Percentiles rank a stretch among this genome's conserved stretches.
Evolutionary conservation across 2,329 filamentous ascomycete genomes (phyloP).

Genomic region (Davidsoniella eucalypti): DNA sequence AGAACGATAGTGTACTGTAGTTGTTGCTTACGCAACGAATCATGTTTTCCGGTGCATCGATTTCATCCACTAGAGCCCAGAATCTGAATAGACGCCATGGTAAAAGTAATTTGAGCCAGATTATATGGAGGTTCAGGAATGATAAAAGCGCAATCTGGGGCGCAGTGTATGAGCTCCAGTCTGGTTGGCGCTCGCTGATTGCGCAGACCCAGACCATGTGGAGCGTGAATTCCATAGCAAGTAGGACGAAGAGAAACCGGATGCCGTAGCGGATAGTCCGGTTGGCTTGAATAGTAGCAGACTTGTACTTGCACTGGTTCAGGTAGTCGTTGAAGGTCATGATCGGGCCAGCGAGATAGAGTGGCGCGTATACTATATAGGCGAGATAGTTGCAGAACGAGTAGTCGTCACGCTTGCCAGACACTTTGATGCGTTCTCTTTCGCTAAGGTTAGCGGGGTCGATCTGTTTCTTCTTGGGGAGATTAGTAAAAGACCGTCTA

Average conservation of each 20-base stretch:
- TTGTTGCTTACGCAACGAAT: constrained; percentile 91
- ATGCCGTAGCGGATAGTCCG: constrained; percentile 70
- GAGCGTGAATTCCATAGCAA: constrained; percentile 80
- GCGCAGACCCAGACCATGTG: constrained; percentile 91
- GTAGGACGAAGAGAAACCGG: constrained; percentile 62
- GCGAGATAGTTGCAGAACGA: constrained; percentile 75
- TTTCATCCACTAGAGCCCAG: constrained; percentile 80
- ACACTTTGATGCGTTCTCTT: constrained; percentile 63
- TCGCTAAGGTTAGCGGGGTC: constrained; percentile 79
- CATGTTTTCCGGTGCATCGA: constrained; percentile 98
- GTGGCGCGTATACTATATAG: constrained; percentile 77
- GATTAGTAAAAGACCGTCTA: constrained; percentile 35
- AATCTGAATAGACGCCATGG: constrained; percentile 98
- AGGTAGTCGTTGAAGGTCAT: constrained; percentile 98
- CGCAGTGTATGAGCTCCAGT: constrained; percentile 71
- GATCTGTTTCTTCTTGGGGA: constrained; percentile 87
- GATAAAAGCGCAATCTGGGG: constrained; percentile 80
- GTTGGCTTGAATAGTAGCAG: constrained; percentile 49
- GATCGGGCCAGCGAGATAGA: constrained; percentile 87
- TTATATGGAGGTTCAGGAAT: constrained; percentile 90
- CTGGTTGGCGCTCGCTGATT: constrained; percentile 64
- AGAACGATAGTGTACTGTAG: constrained; percentile 79
- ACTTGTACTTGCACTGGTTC: constrained; percentile 59
- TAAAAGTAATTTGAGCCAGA: constrained; percentile 93
- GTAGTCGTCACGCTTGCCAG: constrained; percentile 56